Conservation (phyloP, 2,329 filamentous ascomycete species). For the Fusarium oligoseptatum region DNA sequence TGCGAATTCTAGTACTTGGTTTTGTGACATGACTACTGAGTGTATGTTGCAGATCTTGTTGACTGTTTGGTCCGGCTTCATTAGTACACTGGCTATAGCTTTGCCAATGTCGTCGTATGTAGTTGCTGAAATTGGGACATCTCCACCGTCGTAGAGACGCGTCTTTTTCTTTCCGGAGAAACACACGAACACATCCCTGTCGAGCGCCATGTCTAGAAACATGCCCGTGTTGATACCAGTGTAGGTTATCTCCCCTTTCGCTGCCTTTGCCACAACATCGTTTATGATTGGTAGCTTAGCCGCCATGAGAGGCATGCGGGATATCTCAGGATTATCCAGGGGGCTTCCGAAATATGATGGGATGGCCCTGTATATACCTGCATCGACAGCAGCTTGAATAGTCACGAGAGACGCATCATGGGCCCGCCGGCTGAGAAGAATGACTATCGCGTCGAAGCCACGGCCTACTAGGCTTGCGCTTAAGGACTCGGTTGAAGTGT, state of each 20-base stretch:
- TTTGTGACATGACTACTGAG: constrained; percentile 16
- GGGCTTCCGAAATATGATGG: constrained; percentile 15
- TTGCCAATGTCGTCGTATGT: background rate
- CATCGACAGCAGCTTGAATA: constrained; percentile 6
- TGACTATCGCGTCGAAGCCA: constrained; percentile 15
- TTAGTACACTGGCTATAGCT: background rate
- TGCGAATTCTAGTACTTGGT: constrained; percentile 2
- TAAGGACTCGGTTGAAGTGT: background rate
- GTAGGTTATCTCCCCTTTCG: constrained; percentile 3
- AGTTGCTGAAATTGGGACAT: constrained; percentile 9
- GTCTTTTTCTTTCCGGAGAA: background rate
- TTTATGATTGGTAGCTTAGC: background rate
- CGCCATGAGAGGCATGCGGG: constrained; percentile 18
- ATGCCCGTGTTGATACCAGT: constrained; percentile 16
- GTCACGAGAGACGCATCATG: background rate
- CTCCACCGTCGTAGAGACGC: background rate
- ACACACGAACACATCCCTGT: constrained; percentile 12
- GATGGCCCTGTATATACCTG: background rate
- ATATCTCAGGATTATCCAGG: background rate
- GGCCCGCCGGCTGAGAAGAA: constrained; percentile 8
- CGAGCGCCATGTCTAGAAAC: constrained; percentile 17
- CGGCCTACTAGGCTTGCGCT: background rate
- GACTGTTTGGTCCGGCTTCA: background rate
- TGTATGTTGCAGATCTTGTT: constrained; percentile 10
- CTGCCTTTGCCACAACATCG: background rate